Evolutionary conservation across 768 basidiomycete genomes (phyloP), one percentile per base, ranked within the genome.

Genomic region (Serendipita vermifera): DNA sequence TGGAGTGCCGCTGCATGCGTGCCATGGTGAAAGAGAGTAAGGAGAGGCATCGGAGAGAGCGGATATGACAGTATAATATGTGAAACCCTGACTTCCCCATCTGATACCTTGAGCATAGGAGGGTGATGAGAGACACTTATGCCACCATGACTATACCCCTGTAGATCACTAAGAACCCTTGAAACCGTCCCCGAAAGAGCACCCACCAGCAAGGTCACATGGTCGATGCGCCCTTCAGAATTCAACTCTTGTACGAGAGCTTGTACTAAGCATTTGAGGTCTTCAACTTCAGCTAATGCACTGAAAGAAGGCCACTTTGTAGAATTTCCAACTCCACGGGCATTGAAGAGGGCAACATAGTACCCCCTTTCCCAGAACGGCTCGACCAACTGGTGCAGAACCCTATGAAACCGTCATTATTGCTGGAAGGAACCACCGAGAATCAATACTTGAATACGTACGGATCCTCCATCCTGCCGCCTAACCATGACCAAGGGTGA

Each of bases 401-500:
- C 71, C 60, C 15, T 65, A 17, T 38, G 6, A 54, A n/a, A 33
- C 22, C 13, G 35, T 24, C 15, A 20, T 39, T 15, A 31, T 20
- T 13, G 5, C 43, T 46, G 54, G 35, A 38, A 43, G 5, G 11
- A 46, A 31, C 17, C 38, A 38, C 4, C 17, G 9, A 17, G 3
- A n/a, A 46, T 58, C 33, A 26, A 55, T 26, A 56, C 33, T 20
- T 33, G 38, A 56, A 22, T 56, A 74, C 85, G 63, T 65, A 89
- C 87, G 82, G 77, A 62, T 90, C 86, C 60, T 80, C 65, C 79
- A 82, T 85, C 53, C 70, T 73, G 14, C 87, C 87, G 1, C 87
- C 87, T 0, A 89, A 73, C 76, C 86, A 80, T n/a, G 83, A 81
- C 87, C 87, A 90, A 4, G 88, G 88, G 61, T 90, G 87, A 9